phyloP scores from a whole-genome alignment of 371 early-diverging fungal species.

The Amoeboaphelidium protococcarum region DNA sequence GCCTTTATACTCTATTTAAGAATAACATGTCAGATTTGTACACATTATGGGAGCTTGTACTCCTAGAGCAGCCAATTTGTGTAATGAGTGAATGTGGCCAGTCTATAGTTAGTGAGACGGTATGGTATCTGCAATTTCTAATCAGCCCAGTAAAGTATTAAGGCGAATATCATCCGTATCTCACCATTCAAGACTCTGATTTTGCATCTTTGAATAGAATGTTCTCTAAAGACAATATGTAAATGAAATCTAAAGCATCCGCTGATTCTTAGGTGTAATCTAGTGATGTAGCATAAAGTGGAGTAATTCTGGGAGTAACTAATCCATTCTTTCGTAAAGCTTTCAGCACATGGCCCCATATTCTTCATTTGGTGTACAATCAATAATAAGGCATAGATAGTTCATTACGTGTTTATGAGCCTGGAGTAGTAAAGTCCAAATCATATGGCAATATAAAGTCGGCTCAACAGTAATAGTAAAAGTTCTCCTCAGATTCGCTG shows the following conservation, averaged over 20 bases:
- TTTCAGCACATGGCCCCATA: background rate
- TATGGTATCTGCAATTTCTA: slow-evolving; percentile 56
- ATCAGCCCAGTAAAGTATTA: slow-evolving; percentile 84
- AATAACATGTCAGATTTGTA: slow-evolving; percentile 52
- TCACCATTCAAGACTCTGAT: slow-evolving; percentile 85
- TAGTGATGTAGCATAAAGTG: too few relatives aligned
- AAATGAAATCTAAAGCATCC: too few relatives aligned
- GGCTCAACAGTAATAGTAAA: too few relatives aligned
- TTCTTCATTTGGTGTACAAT: background rate
- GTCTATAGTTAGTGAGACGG: slow-evolving; percentile 52
- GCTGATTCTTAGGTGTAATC: too few relatives aligned
- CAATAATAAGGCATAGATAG: too few relatives aligned
- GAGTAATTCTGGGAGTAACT: slow-evolving; percentile 68
- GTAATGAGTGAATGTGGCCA: slow-evolving; percentile 72
- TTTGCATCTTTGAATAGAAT: slow-evolving; percentile 10
- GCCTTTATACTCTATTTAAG: slow-evolving; percentile 45
- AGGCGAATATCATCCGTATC: slow-evolving; percentile 82
- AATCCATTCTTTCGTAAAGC: slow-evolving; percentile 65
- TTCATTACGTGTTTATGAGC: too few relatives aligned
- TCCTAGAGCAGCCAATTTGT: slow-evolving; percentile 70
- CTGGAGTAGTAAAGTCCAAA: too few relatives aligned
- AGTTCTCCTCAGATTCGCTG: too few relatives aligned
- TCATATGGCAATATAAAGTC: too few relatives aligned
- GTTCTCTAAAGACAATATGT: too few relatives aligned
- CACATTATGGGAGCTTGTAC: slow-evolving; percentile 77